Conservation (phyloP, 1,284 basidiomycete genomes). For the Ustilago vetiveriae region DNA sequence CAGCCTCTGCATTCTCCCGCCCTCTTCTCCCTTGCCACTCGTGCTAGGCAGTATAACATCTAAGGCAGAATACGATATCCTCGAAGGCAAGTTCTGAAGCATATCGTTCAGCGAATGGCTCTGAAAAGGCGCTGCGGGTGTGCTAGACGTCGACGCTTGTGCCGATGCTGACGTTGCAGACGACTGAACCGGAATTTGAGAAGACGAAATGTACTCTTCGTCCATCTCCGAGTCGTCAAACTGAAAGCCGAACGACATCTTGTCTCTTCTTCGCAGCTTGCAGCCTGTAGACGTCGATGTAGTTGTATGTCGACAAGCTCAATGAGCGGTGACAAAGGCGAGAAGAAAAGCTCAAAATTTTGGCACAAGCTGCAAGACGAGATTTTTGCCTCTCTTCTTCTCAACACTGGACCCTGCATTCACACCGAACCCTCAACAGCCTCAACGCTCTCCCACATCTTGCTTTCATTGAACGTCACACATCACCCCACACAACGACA, state of each 20-base stretch:
- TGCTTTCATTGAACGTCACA: too few relatives aligned
- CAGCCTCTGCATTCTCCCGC: slow-evolving; percentile 69
- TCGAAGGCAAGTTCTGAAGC: slow-evolving; percentile 35
- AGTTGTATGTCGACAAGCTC: too few relatives aligned
- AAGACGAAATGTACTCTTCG: slow-evolving; percentile 33
- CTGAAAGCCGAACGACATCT: slow-evolving; percentile 47
- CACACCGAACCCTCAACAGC: too few relatives aligned
- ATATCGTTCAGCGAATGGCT: slow-evolving; percentile 16
- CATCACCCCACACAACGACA: too few relatives aligned
- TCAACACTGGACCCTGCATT: too few relatives aligned
- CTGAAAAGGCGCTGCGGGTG: slow-evolving; percentile 17
- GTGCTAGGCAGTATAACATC: slow-evolving; percentile 15
- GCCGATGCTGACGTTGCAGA: slow-evolving; percentile 6
- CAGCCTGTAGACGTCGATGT: too few relatives aligned
- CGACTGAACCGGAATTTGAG: slow-evolving; percentile 5
- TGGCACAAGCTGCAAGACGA: too few relatives aligned
- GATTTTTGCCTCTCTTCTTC: too few relatives aligned
- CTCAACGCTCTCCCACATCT: too few relatives aligned
- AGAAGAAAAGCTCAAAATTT: too few relatives aligned
- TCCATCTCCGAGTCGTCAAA: slow-evolving; percentile 48
- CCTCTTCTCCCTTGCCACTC: background rate
- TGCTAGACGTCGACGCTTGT: background rate
- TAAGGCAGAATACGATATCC: slow-evolving; percentile 48
- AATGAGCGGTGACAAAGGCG: too few relatives aligned
- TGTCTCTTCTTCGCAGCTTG: too few relatives aligned